Evolutionary conservation across 2,329 filamentous ascomycete genomes (phyloP), one percentile per base, ranked within the genome.

Genomic region (Ascocoryne sarcoides): DNA sequence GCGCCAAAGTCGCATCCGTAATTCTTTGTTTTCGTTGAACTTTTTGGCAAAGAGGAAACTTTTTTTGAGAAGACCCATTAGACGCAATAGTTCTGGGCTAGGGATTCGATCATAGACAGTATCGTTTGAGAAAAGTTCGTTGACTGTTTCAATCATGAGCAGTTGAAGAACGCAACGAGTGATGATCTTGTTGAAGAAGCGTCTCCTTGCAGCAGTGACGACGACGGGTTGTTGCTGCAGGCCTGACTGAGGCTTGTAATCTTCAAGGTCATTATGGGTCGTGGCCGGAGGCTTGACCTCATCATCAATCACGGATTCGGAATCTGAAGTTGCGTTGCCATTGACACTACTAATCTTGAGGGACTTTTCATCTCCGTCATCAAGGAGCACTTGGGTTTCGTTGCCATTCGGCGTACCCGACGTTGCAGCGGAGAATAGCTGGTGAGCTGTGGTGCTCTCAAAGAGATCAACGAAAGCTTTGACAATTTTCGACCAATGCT

Each of bases 141-240:
- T 93, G 31, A 99, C 93, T 0, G 93, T 99, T 63, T 98, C 93
- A 54, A 98, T 98, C 88, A 98, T 98, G 49, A 99, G 78, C 2
- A 98, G 76, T 62, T 98, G 93, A 7, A 99, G 70, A 3, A 98
- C 93, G 60, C 92, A 99, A 51, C 93, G 90, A 10, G 90, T 95
- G 63, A 99, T 99, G 62, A 99, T 99, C 52, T 90, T 85, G 66
- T 98, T 98, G 73, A 98, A 98, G 69, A 95, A 95, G 38, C 89
- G 83, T 26, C 92, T 79, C 18, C 92, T 84, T 0, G 92, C 88
- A 2, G 88, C 87, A 1, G 92, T 96, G 4, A 99, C 90, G 1
- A 93, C 84, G 4, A 95, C 75, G 0, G 90, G 87, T 44, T 93
- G 87, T 61, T 92, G 86, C 60, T 93, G 88, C 10, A 88, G 69